A percentile compares a stretch with the other conserved stretches of the same genome.
Conservation (phyloP, 805 yeast species). For the Gaillardinia entomophila region DNA sequence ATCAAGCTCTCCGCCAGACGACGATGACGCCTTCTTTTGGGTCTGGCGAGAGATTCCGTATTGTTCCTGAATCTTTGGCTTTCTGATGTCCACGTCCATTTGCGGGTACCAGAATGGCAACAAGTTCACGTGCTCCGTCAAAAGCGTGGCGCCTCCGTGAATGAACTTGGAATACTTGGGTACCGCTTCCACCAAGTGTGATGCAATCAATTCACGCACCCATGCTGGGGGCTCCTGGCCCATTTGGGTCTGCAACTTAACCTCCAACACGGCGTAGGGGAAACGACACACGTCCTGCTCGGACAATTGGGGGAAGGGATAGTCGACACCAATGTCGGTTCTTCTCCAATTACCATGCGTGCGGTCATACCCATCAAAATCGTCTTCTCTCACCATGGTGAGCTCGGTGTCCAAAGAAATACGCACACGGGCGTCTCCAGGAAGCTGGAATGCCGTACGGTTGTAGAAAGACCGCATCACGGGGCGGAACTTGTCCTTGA, state of each 20-base stretch:
- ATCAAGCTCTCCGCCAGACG: slow-evolving; percentile 57
- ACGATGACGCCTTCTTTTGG: slow-evolving; percentile 20
- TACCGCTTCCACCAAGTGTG: slow-evolving; percentile 95
- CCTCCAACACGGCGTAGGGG: slow-evolving; percentile 97
- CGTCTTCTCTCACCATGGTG: slow-evolving; percentile 96
- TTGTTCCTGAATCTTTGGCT: slow-evolving; percentile 60
- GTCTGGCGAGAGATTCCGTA: slow-evolving; percentile 58
- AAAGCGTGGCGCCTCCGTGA: slow-evolving; percentile 90
- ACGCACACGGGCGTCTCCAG: slow-evolving; percentile 99
- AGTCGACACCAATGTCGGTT: slow-evolving; percentile 96
- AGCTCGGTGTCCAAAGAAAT: slow-evolving; percentile 96
- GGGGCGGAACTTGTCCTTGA: slow-evolving; percentile 83
- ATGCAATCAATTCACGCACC: slow-evolving; percentile 87
- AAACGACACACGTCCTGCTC: slow-evolving; percentile 85
- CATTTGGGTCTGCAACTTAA: slow-evolving; percentile 92
- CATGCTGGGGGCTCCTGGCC: slow-evolving; percentile 99
- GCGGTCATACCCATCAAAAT: slow-evolving; percentile 88
- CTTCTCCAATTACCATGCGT: slow-evolving; percentile 96
- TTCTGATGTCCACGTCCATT: slow-evolving; percentile 91
- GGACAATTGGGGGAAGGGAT: slow-evolving; percentile 84
- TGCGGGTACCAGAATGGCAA: slow-evolving; percentile 98
- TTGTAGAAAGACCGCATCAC: slow-evolving; percentile 94
- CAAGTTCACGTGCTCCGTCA: slow-evolving; percentile 75
- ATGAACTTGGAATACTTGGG: slow-evolving; percentile 97
- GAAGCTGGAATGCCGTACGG: slow-evolving; percentile 97